phyloP scores from a whole-genome alignment of 2,329 filamentous ascomycete genomes.

The Xylaria sp. region DNA sequence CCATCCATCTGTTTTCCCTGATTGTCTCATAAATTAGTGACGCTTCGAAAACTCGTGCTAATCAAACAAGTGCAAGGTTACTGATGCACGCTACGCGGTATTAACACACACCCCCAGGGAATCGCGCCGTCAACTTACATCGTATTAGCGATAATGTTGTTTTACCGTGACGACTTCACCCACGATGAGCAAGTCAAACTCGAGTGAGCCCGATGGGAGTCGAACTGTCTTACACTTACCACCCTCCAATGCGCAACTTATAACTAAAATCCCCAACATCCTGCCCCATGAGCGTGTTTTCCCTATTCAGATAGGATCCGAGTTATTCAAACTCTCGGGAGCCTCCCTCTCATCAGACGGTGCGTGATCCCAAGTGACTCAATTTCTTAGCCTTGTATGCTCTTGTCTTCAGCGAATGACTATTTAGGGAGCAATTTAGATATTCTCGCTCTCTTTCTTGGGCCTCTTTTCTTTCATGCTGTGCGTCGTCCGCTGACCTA shows the following conservation, averaged over 20 bases:
- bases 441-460: slow-evolving; percentile 12
- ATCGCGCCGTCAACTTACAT: slow-evolving; percentile 20
- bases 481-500: slow-evolving; percentile 37
- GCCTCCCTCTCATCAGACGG: slow-evolving; percentile 79
- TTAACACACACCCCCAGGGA: slow-evolving; percentile 1
- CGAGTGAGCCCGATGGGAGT: slow-evolving; percentile 47
- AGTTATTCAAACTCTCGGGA: slow-evolving; percentile 78
- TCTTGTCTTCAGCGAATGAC: slow-evolving; percentile 1
- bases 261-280: slow-evolving; percentile 64
- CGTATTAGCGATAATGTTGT: slow-evolving; percentile 41
- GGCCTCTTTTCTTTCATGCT: slow-evolving; percentile 20
- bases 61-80: slow-evolving; percentile 13
- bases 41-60: slow-evolving; percentile 8
- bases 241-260: slow-evolving; percentile 49
- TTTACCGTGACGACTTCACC: slow-evolving; percentile 36
- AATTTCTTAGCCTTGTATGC: slow-evolving; percentile 13
- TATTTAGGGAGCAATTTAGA: background rate
- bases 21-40: background rate
- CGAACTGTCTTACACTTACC: slow-evolving; percentile 46
- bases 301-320: slow-evolving; percentile 77
- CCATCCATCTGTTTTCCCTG: background rate
- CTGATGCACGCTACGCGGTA: slow-evolving; percentile 20
- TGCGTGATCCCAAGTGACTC: slow-evolving; percentile 53
- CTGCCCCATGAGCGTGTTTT: slow-evolving; percentile 79
- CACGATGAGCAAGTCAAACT: slow-evolving; percentile 48